Percentiles rank a stretch among this genome's conserved stretches.
Conservation (phyloP, 2,329 filamentous ascomycete genomes). For the Lojkania enalia region DNA sequence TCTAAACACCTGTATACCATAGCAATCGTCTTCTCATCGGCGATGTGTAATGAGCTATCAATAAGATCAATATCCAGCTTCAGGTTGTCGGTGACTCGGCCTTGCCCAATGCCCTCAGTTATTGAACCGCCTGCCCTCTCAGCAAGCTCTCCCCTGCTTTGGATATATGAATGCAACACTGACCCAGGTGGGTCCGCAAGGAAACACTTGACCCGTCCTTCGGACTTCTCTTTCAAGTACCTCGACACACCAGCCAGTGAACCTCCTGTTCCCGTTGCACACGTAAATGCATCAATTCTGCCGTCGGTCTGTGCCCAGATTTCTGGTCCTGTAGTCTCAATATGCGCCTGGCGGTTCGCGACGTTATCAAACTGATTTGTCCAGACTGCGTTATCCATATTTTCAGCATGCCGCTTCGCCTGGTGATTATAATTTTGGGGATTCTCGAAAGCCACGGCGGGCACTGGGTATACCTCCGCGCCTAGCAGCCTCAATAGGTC, state of each 20-base stretch:
- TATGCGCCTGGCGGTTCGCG: conserved; percentile 89
- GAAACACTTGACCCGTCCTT: conserved; percentile 80
- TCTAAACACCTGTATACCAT: conserved; percentile 98
- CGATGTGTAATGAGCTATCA: conserved; percentile 82
- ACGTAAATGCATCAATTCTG: conserved; percentile 90
- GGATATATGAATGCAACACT: conserved; percentile 90
- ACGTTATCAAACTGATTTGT: conserved; percentile 99
- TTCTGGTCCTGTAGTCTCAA: conserved; percentile 96
- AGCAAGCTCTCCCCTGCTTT: conserved; percentile 78
- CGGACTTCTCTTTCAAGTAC: conserved; percentile 81
- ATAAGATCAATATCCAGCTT: conserved; percentile 79
- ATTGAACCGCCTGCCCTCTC: conserved; percentile 86
- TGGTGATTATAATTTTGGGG: conserved; percentile 98
- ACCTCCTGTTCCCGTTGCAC: conserved; percentile 88
- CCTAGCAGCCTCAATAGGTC: conserved; percentile 88
- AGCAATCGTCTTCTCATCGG: conserved; percentile 91
- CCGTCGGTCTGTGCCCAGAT: conserved; percentile 93
- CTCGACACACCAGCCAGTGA: conserved; percentile 87
- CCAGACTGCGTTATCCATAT: conserved; percentile 88
- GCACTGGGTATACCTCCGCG: conserved; percentile 93
- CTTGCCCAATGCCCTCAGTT: conserved; percentile 97
- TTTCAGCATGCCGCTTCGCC: conserved; percentile 84
- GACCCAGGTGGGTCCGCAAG: conserved; percentile 93
- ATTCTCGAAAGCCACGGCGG: conserved; percentile 93
- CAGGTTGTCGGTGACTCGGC: conserved; percentile 93